Conservation (phyloP, 495 filamentous ascomycete genomes). For the Friedmanniomyces endolithicus region DNA sequence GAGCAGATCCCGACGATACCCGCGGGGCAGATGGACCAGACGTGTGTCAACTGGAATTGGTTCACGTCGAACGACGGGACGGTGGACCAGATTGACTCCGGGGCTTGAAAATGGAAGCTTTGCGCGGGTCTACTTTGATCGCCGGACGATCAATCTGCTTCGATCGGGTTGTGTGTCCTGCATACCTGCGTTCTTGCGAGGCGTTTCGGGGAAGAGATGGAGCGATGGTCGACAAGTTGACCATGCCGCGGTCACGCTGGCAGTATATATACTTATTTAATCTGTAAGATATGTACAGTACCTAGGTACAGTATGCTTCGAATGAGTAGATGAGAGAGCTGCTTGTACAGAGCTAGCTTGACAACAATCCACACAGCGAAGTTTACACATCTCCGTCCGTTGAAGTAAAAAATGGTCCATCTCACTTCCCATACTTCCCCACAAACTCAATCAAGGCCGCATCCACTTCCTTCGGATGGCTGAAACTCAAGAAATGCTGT, state of each 20-base stretch:
- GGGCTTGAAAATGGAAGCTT: slow-evolving; percentile 7
- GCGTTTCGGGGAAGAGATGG: not conserved
- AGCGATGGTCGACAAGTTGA: not conserved
- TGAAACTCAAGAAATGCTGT: slow-evolving; percentile 45
- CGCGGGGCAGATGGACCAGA: slow-evolving; percentile 1
- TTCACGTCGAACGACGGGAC: slow-evolving; percentile 1
- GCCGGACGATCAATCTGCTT: not conserved
- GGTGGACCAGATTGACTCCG: slow-evolving; percentile 22
- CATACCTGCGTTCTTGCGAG: not conserved
- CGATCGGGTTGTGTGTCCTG: too few relatives aligned
- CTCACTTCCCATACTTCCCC: slow-evolving; percentile 25
- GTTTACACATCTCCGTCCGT: too few relatives aligned
- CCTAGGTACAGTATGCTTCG: too few relatives aligned
- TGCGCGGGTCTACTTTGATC: not conserved
- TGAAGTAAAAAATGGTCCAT: too few relatives aligned
- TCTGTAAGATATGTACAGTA: not conserved
- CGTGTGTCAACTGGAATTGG: slow-evolving; percentile 16
- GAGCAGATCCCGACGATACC: slow-evolving; percentile 10
- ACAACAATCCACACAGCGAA: too few relatives aligned
- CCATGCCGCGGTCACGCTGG: not conserved
- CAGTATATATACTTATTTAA: not conserved
- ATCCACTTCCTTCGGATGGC: slow-evolving; percentile 44
- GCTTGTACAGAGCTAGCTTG: too few relatives aligned
- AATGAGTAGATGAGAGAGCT: too few relatives aligned
- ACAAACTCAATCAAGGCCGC: slow-evolving; percentile 42